Conservation (phyloP, 352 stramenopile species). For the Globisporangium camurandrum region DNA sequence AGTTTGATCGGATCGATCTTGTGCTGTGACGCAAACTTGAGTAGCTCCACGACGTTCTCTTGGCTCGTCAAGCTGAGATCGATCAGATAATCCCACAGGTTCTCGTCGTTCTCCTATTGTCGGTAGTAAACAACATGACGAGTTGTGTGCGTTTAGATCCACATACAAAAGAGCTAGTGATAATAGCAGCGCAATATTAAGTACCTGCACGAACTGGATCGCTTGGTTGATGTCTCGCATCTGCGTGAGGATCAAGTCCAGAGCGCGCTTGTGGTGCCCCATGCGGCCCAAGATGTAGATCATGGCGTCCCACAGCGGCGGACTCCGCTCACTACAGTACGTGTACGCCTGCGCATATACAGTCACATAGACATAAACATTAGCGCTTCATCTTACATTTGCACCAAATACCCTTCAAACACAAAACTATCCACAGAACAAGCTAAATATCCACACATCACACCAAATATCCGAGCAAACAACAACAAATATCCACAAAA, state of each 20-base stretch:
- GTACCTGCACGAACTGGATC: constrained; percentile 71
- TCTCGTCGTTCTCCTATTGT: constrained; percentile 51
- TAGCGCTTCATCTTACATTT: no score
- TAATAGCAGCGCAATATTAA: constrained; percentile 1
- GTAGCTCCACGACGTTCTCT: constrained; percentile 63
- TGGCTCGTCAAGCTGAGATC: constrained; percentile 72
- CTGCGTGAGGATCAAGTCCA: constrained; percentile 80
- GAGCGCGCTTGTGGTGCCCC: constrained; percentile 79
- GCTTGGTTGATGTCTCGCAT: constrained; percentile 74
- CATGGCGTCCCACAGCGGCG: constrained; percentile 79
- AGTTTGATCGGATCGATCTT: constrained; percentile 84
- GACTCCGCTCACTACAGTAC: constrained; percentile 65
- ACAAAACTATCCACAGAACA: no score
- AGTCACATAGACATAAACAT: neutral
- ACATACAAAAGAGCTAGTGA: neutral
- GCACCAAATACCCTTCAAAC: no score
- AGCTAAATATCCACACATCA: no score
- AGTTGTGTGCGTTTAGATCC: neutral
- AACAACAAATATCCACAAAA: no score
- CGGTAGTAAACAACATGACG: neutral
- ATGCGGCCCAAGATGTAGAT: constrained; percentile 84
- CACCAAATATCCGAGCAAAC: no score
- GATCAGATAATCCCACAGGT: constrained; percentile 80
- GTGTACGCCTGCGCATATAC: constrained; percentile 42
- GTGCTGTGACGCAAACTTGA: constrained; percentile 67